Evolutionary conservation across 176 grass and related monocot genomes (phyloP).

Genomic region (Paspalum vaginatum): DNA sequence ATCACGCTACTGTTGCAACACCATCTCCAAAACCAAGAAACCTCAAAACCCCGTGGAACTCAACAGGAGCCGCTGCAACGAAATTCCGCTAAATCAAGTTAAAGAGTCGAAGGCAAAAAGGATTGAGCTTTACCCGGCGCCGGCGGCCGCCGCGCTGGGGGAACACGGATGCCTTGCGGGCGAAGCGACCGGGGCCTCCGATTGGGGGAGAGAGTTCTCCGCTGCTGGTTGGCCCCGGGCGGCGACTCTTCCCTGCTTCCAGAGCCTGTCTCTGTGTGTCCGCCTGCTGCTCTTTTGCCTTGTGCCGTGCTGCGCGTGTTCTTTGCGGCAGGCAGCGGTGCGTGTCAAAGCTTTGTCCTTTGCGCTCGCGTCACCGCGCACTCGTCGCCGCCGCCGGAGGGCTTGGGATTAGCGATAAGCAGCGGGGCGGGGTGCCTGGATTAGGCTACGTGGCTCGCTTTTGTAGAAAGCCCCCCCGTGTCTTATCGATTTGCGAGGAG

Average conservation of each 20-base stretch:
- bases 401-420: constrained; percentile 37
- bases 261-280: not conserved
- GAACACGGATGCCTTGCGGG: not conserved
- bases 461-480: not conserved
- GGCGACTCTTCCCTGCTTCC: constrained; percentile 11
- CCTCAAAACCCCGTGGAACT: not conserved
- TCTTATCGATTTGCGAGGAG: not conserved
- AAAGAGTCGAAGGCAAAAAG: not conserved
- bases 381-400: not conserved
- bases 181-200: constrained; percentile 27
- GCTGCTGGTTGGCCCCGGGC: not conserved
- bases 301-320: constrained; percentile 23
- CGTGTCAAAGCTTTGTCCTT: not conserved
- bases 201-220: not conserved
- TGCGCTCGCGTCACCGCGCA: constrained; percentile 46
- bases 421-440: not conserved
- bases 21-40: constrained; percentile 24
- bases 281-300: not conserved
- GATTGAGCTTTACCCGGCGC: constrained; percentile 25
- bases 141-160: not conserved
- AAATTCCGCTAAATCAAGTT: not conserved
- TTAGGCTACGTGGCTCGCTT: not conserved
- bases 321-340: constrained; percentile 29
- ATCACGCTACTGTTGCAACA: not conserved
- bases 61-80: not conserved